Evolutionary conservation across 2,329 filamentous ascomycete genomes (phyloP).

Genomic region (Fusarium sp.): DNA sequence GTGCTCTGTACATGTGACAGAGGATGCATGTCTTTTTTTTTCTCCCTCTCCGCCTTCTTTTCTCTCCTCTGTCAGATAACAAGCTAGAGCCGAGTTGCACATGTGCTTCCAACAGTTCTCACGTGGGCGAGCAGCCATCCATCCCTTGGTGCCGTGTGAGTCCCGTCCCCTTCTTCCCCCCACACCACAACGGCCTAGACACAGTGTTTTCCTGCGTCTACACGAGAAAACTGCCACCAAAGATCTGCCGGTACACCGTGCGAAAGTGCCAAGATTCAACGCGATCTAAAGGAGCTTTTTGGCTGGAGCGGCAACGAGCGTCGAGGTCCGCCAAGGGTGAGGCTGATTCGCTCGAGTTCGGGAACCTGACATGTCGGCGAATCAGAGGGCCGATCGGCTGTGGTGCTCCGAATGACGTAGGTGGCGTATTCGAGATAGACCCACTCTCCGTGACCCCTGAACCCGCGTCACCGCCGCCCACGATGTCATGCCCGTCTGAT

Average conservation of each 20-base stretch:
- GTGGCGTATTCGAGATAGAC: constrained; percentile 29
- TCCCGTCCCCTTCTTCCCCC: neutral
- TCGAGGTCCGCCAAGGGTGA: constrained; percentile 25
- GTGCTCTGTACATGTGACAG: constrained; percentile 3
- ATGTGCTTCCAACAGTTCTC: constrained; percentile 22
- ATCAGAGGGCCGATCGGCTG: constrained; percentile 30
- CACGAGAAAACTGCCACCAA: neutral
- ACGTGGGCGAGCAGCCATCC: constrained; percentile 26
- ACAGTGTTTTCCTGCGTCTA: constrained; percentile 1
- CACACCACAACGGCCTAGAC: neutral
- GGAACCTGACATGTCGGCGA: constrained; percentile 18
- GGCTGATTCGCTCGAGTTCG: constrained; percentile 18
- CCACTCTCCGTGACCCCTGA: constrained; percentile 33
- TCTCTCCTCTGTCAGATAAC: constrained; percentile 2
- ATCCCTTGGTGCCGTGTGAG: constrained; percentile 7
- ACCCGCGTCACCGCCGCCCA: constrained; percentile 23
- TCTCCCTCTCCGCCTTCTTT: neutral
- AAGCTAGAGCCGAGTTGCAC: constrained; percentile 10
- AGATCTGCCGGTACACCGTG: neutral
- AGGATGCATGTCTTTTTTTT: neutral
- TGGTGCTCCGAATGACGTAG: constrained; percentile 40
- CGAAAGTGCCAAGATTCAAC: neutral
- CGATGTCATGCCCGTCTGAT: constrained; percentile 20
- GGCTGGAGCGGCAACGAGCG: constrained; percentile 16
- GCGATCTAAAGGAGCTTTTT: constrained; percentile 9